Base-by-base conservation (phyloP, 371 early-diverging fungal species). In the Mortierella sp. region DNA sequence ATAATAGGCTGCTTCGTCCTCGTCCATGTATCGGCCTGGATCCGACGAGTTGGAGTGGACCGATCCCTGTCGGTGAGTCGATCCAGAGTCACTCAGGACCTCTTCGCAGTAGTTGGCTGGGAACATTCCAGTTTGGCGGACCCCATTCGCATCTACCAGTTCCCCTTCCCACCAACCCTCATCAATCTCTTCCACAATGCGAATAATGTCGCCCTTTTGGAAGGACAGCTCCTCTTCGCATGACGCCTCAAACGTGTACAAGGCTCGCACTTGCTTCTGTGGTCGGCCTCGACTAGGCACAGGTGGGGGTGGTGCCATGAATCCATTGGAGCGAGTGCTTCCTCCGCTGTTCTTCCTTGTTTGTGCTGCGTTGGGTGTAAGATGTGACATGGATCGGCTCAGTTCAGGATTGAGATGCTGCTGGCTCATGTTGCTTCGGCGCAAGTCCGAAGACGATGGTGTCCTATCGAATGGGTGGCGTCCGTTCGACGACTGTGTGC, bases 81-180 rank as follows among this genome's bases (percentile, higher is more conserved):
- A 56, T 39, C 57, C 53, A 27, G 74, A 53, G 24, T 66, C 65
- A 31, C 43, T 51, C 10, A 50, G 19, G 29, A 71, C 56, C 40
- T 81, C 83, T 48, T 90, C 91, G 4, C 89, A 89, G 56, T 94
- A 94, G 60, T 92, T 92, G n/a, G 86, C 86, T n/a, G 95, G 95
- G 74, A 95, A 94, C 70, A 95, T 87, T 21, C 95, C 95, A 29
- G 45, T 57, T 22, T 76, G 69, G 19, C 65, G 69, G 6, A 64
- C 60, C 17, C 85, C 81, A 34, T 66, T 55, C 5, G 83, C 66
- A 57, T 88, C 83, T 19, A 79, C 70, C 8, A 89, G 67, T 64
- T 90, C 90, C n/a, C 95, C 95, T 16, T 87, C 66, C 95, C 95
- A 94, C 94, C 95, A 94, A 2, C 95, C 95, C 54, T 92, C 90